These are phyloP conservation scores for Quercus ilex DNA, from an alignment of 306 rosid species.

Conservation along the genomic window DNA sequence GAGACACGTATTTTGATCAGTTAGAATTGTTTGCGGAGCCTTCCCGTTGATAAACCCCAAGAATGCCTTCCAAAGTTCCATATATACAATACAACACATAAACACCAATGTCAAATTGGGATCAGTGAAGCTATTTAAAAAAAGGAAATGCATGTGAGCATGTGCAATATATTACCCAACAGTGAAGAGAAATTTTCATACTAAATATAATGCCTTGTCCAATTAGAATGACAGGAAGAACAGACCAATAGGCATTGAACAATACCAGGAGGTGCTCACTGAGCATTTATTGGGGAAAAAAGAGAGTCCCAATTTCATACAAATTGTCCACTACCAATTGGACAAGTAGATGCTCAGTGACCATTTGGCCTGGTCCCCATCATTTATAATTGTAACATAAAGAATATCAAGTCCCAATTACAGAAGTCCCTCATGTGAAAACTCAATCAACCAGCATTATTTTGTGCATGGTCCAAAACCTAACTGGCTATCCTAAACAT, in stretches of 20 bases:
- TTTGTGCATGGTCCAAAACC: neutral
- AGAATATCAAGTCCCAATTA: neutral
- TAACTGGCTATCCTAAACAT: neutral
- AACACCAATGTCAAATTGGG: slow-evolving; percentile 32
- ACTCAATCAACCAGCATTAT: neutral
- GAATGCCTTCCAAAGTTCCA: slow-evolving; percentile 77
- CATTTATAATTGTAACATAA: neutral
- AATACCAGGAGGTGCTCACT: neutral
- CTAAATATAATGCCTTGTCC: neutral
- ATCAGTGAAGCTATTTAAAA: slow-evolving; percentile 12
- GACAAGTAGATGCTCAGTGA: neutral
- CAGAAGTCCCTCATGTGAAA: neutral
- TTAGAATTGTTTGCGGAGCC: slow-evolving; percentile 85
- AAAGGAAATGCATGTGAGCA: slow-evolving; percentile 7
- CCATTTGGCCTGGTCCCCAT: neutral
- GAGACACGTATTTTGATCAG: slow-evolving; percentile 87
- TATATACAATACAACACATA: slow-evolving; percentile 29
- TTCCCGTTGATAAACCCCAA: slow-evolving; percentile 89
- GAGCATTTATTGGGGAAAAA: neutral
- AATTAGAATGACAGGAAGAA: neutral
- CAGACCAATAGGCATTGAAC: neutral
- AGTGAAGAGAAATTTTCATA: neutral
- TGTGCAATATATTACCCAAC: neutral
- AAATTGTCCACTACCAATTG: neutral
- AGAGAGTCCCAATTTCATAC: neutral